Percentiles rank a stretch among this genome's conserved stretches.
Conservation (phyloP, 352 stramenopile species). For the Phytopythium chamaehyphon region DNA sequence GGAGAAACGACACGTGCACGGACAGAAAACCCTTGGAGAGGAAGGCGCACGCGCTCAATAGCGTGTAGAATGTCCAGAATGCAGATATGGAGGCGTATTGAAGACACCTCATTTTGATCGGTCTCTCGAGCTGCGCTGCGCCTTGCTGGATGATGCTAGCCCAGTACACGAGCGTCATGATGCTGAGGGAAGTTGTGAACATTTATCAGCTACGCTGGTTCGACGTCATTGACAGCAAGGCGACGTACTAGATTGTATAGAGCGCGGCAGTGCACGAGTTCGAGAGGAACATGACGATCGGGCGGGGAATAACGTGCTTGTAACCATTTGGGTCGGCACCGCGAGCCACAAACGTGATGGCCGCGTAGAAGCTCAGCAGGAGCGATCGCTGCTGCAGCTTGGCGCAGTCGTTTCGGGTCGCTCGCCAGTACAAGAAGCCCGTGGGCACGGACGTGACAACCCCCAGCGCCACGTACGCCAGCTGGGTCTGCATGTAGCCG, state of each 20-base stretch:
- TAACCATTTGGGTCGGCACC: constrained; percentile 52
- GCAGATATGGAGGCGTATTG: constrained; percentile 22
- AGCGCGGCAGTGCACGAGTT: constrained; percentile 59
- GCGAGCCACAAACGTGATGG: constrained; percentile 49
- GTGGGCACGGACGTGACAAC: constrained; percentile 23
- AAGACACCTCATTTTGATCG: constrained; percentile 20
- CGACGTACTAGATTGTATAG: constrained; percentile 51
- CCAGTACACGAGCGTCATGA: constrained; percentile 56
- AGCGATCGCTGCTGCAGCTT: constrained; percentile 52
- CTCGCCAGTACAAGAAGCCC: constrained; percentile 41
- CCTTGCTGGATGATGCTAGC: constrained; percentile 52
- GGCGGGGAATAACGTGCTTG: constrained; percentile 35
- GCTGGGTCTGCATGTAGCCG: constrained; percentile 33
- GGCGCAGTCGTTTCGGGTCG: constrained; percentile 25
- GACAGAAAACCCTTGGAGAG: constrained; percentile 32
- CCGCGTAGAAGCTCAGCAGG: constrained; percentile 39
- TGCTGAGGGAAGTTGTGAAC: constrained; percentile 13
- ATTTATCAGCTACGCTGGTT: neutral
- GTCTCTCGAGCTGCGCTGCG: constrained; percentile 20
- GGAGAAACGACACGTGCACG: constrained; percentile 14
- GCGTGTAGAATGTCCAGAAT: constrained; percentile 37
- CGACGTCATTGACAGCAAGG: neutral
- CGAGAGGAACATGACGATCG: constrained; percentile 36
- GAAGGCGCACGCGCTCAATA: constrained; percentile 22
- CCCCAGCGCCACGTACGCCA: constrained; percentile 38